Base-by-base conservation (phyloP, 75 land plant genomes). In the Larix kaempferi region DNA sequence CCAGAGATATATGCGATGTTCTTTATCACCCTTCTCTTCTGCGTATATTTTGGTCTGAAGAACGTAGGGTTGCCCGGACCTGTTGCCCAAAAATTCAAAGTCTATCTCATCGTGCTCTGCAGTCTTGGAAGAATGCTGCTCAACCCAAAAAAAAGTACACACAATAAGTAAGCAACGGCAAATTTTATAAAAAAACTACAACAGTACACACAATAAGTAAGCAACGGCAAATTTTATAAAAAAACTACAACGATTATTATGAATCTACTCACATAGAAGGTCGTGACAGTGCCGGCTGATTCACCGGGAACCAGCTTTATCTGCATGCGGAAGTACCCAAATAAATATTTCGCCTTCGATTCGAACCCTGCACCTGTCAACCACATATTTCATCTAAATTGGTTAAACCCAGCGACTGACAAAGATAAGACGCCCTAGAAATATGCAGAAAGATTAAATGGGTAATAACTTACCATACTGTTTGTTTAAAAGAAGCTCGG, bases 21-120 rank as follows among this genome's bases (percentile, higher is more conserved):
- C 80, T 16, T 63, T 37, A 11, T 79, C 75, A 41, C 80, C 80
- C 64, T 79, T 79, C 27, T 75, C 80, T 5, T 75, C 76, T 4
- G 80, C 73, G 75, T 57, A 79, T 0, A 79, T 75, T 56, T 79
- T 79, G 66, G 80, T 79, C 41, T 79, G 80, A 25, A 79, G 23
- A 56, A 79, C 73, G 65, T 79, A 73, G 2, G 80, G 80, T 33
- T 79, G 75, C 1, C 61, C 52, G 15, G 61, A 57, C 39, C 63
- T 79, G 80, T 79, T 79, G 3, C 80, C 80, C 44, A 79, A 25
- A 64, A 79, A 79, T 74, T 79, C 80, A 23, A 79, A 79, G 54
- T 79, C 76, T 79, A 79, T 72, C 21, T 79, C 80, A 57, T 79
- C 80, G 33, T 75, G 75, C 63, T 79, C 75, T 15, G 74, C 54